These are phyloP conservation scores for Metarhizium album DNA, from an alignment of 2,329 filamentous ascomycete genomes.

Conservation along the genomic window DNA sequence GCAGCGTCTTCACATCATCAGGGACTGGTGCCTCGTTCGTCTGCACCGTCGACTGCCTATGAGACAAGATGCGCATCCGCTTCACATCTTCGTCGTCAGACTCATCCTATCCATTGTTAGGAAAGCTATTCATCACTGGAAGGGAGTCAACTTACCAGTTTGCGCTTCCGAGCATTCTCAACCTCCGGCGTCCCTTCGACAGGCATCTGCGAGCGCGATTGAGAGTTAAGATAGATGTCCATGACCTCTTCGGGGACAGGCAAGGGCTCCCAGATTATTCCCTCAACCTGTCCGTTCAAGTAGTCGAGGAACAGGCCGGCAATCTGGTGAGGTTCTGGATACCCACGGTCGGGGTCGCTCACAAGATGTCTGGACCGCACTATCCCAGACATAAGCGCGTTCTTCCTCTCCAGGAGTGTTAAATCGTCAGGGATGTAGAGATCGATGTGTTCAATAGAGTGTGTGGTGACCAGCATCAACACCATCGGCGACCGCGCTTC, in stretches of 20 bases:
- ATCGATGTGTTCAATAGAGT: slow-evolving; percentile 46
- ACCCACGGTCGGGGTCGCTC: slow-evolving; percentile 27
- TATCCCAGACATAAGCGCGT: slow-evolving; percentile 29
- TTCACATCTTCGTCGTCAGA: slow-evolving; percentile 20
- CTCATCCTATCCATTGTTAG: slow-evolving; percentile 18
- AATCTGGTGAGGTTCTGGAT: slow-evolving; percentile 32
- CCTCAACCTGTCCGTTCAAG: slow-evolving; percentile 26
- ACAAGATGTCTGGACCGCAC: slow-evolving; percentile 27
- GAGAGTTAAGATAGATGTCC: slow-evolving; percentile 33
- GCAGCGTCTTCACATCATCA: slow-evolving; percentile 19
- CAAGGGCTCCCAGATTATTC: slow-evolving; percentile 35
- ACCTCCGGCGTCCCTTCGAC: slow-evolving; percentile 8
- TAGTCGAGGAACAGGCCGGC: slow-evolving; percentile 37
- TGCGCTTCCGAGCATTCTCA: slow-evolving; percentile 33
- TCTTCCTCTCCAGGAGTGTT: slow-evolving; percentile 34
- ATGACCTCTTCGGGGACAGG: slow-evolving; percentile 37
- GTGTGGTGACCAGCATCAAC: slow-evolving; percentile 36
- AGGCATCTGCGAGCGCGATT: slow-evolving; percentile 21
- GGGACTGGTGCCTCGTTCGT: slow-evolving; percentile 21
- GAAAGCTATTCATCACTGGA: not conserved
- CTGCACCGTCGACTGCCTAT: slow-evolving; percentile 11
- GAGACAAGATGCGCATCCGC: slow-evolving; percentile 17
- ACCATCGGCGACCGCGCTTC: slow-evolving; percentile 28
- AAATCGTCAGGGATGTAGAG: slow-evolving; percentile 28
- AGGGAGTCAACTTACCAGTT: slow-evolving; percentile 26